Evolutionary conservation across 2,329 filamentous ascomycete species (phyloP), one percentile per base, ranked within the genome.

Genomic region (Xylariales sp.): DNA sequence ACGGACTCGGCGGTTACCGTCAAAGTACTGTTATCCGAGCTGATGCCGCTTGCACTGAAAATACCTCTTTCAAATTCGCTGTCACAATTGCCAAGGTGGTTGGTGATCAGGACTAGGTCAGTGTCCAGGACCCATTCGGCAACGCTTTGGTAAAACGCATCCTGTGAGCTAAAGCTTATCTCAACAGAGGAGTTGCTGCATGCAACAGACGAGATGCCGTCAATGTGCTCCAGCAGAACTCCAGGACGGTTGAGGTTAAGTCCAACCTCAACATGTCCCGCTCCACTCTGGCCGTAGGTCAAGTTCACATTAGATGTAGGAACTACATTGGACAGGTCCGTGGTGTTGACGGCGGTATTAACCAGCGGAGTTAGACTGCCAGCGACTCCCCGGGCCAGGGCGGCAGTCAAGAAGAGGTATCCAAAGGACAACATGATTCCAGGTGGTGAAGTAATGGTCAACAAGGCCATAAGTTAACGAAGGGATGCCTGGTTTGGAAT

Each of bases 61-160:
- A 65, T 60, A 14, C 62, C 59, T 23, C 64, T 57, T 49, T 67
- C 61, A 16, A 59, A 49, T 38, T 60, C 53, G n/a, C 47, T 45
- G 40, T 67, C 62, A 41, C 65, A 68, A 40, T 63, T 54, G 20
- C 62, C 63, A 15, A 61, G 38, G 47, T 67, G 59, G 49, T 65
- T 68, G 12, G 65, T 69, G 42, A 69, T 56, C 34, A 69, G 15
- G 11, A 37, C 19, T n/a, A 37, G 10, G 16, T 16, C 12, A 12
- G 24, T 4, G 16, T 21, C 17, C 12, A 14, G n/a, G 14, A 14
- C 15, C 34, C 34, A 37, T n/a, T n/a, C n/a, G 8, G 34, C 11
- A 11, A 7, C 29, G 14, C 15, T 27, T 6, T 18, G 13, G 23
- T 29, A n/a, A 4, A 29, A 37, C 6, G 24, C 16, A 13, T 12